phyloP scores from a whole-genome alignment of 345 rosid genomes.

The Rhodamnia argentea region DNA sequence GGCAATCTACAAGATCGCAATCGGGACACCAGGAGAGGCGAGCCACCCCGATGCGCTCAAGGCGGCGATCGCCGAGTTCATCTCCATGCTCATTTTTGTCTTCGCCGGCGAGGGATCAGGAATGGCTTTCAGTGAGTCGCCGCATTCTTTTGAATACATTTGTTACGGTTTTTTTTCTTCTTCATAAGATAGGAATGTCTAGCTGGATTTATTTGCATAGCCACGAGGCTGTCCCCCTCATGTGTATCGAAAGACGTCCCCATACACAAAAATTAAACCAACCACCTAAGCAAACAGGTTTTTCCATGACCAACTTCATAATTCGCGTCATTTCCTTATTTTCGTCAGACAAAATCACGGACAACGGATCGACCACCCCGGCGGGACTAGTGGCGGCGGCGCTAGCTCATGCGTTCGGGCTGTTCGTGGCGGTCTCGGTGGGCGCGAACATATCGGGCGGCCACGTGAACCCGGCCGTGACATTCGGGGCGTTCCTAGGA shows the following conservation, averaged over 20 bases:
- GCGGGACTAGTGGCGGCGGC: slow-evolving; percentile 64
- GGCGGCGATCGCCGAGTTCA: slow-evolving; percentile 68
- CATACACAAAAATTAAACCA: not conserved
- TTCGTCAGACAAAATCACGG: slow-evolving; percentile 17
- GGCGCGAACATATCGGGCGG: slow-evolving; percentile 84
- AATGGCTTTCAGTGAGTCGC: slow-evolving; percentile 60
- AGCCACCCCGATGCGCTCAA: slow-evolving; percentile 51
- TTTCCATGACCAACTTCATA: not conserved
- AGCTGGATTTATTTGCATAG: too few relatives aligned
- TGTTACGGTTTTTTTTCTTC: not conserved
- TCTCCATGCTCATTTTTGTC: slow-evolving; percentile 70
- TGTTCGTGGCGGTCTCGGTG: slow-evolving; percentile 67
- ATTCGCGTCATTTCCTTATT: not conserved
- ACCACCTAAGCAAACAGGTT: not conserved
- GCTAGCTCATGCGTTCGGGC: slow-evolving; percentile 62
- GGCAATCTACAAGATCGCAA: slow-evolving; percentile 49
- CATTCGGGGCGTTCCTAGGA: slow-evolving; percentile 75
- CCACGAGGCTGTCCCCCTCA: not conserved
- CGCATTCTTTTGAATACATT: not conserved
- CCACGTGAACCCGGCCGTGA: slow-evolving; percentile 86
- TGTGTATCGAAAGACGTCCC: not conserved
- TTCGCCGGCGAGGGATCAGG: slow-evolving; percentile 91
- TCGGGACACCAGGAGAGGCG: slow-evolving; percentile 55
- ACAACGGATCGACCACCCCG: slow-evolving; percentile 27
- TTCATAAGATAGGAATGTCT: not conserved